Conservation (phyloP, 2,329 filamentous ascomycete genomes). For the Elsinoe perseae region DNA sequence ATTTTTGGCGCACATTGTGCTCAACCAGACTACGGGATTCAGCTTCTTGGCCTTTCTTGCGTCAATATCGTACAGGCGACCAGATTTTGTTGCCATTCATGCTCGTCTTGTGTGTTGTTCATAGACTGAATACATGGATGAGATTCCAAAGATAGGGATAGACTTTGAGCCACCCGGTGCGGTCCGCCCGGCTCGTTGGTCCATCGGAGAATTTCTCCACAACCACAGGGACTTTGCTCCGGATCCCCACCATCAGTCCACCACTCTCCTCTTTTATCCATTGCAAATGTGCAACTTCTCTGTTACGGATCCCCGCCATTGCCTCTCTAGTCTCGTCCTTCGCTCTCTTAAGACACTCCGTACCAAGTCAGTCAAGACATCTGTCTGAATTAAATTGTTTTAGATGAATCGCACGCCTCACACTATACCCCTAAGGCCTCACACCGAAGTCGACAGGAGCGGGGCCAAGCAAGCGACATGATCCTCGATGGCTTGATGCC, state of each 20-base stretch:
- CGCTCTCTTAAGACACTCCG: not conserved
- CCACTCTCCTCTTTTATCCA: not conserved
- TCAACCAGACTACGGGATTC: not conserved
- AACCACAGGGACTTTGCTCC: not conserved
- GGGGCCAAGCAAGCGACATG: conserved; percentile 7
- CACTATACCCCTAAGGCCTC: conserved; percentile 2
- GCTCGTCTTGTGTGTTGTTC: not conserved
- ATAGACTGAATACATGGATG: not conserved
- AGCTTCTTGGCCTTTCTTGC: not conserved
- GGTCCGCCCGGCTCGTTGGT: not conserved
- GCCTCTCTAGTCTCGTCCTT: not conserved
- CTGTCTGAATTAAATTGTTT: conserved; percentile 8
- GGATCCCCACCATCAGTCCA: conserved; percentile 11
- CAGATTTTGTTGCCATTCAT: not conserved
- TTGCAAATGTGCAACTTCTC: not conserved
- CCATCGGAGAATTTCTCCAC: conserved; percentile 6
- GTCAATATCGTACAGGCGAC: not conserved
- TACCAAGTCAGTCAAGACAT: conserved; percentile 3
- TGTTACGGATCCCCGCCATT: conserved; percentile 8
- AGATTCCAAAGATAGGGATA: conserved; percentile 7
- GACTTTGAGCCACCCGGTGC: not conserved
- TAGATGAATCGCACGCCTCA: conserved; percentile 6
- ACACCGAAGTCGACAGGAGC: conserved; percentile 3
- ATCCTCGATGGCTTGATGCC: conserved; percentile 1
- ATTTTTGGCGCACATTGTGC: not conserved